Percentiles rank a stretch among this genome's conserved stretches.
Evolutionary conservation across 2,329 filamentous ascomycete species (phyloP).

Genomic region (Cryphonectria nitschkei): DNA sequence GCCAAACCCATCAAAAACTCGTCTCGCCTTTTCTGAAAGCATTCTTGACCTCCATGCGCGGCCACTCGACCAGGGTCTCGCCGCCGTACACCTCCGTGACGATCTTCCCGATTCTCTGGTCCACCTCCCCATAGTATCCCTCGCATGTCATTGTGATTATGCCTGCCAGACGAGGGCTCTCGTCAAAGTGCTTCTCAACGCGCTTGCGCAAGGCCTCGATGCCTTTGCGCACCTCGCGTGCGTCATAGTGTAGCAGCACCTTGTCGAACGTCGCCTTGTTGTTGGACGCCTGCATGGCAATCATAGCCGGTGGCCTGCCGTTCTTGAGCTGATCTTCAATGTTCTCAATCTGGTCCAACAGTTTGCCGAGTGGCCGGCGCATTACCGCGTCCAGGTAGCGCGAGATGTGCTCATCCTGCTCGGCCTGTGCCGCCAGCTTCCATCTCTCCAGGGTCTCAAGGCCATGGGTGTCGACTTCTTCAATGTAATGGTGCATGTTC

Average conservation of each 20-base stretch:
- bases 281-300: slow-evolving; percentile 82
- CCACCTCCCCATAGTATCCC: slow-evolving; percentile 64
- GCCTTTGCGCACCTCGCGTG: slow-evolving; percentile 85
- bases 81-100: slow-evolving; percentile 67
- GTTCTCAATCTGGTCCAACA: slow-evolving; percentile 89
- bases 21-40: slow-evolving; percentile 48
- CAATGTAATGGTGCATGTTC: slow-evolving; percentile 97
- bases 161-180: slow-evolving; percentile 63
- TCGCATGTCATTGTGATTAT: slow-evolving; percentile 65
- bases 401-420: slow-evolving; percentile 84
- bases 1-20: slow-evolving; percentile 1
- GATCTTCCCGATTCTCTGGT: slow-evolving; percentile 61
- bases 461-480: slow-evolving; percentile 79
- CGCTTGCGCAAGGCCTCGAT: slow-evolving; percentile 87
- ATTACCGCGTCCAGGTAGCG: slow-evolving; percentile 89
- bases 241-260: slow-evolving; percentile 77
- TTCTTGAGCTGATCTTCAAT: slow-evolving; percentile 72
- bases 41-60: slow-evolving; percentile 63
- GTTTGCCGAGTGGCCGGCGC: slow-evolving; percentile 83
- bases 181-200: slow-evolving; percentile 96
- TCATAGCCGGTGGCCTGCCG: slow-evolving; percentile 62
- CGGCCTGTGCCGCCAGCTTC: slow-evolving; percentile 75
- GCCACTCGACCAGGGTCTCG: slow-evolving; percentile 68
- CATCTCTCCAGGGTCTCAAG: slow-evolving; percentile 81
- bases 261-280: slow-evolving; percentile 85